A percentile compares a stretch with the other conserved stretches of the same genome.
These are phyloP conservation scores for Juglanconis oblonga DNA, from an alignment of 2,329 filamentous ascomycete genomes.

Conservation along the genomic window DNA sequence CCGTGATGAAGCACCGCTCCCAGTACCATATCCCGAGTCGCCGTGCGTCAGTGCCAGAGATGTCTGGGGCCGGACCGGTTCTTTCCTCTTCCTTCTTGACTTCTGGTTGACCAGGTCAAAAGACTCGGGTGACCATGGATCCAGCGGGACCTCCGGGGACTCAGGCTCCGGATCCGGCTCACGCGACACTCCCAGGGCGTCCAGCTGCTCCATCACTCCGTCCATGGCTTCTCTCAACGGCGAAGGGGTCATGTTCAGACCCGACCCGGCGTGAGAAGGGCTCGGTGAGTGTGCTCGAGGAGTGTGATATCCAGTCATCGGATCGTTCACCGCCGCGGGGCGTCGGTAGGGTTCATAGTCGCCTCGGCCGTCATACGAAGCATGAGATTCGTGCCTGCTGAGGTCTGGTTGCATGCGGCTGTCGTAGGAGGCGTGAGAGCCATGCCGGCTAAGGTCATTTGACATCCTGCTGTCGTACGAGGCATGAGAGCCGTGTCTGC, in stretches of 20 bases:
- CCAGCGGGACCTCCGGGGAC: constrained; percentile 52
- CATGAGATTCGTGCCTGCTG: constrained; percentile 36
- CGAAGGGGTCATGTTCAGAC: constrained; percentile 70
- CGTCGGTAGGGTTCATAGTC: constrained; percentile 18
- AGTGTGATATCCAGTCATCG: constrained; percentile 45
- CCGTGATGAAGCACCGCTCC: constrained; percentile 52
- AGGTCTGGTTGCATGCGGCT: constrained; percentile 17
- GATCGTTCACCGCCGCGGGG: constrained; percentile 36
- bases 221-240: constrained; percentile 95
- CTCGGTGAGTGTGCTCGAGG: constrained; percentile 63
- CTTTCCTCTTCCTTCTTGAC: constrained; percentile 32
- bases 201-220: constrained; percentile 91
- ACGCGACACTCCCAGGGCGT: constrained; percentile 72
- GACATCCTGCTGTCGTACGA: constrained; percentile 27
- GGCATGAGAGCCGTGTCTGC: constrained; percentile 29
- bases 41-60: constrained; percentile 64
- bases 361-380: constrained; percentile 31
- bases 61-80: constrained; percentile 60
- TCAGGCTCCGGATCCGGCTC: constrained; percentile 51
- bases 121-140: constrained; percentile 89
- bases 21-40: constrained; percentile 60
- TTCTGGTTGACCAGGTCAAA: constrained; percentile 59
- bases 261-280: constrained; percentile 63
- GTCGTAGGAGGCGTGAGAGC: constrained; percentile 19
- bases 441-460: constrained; percentile 12